Evolutionary conservation across 805 yeast species (phyloP), one percentile per base, ranked within the genome.

Genomic region (Cyberlindnera japonica): DNA sequence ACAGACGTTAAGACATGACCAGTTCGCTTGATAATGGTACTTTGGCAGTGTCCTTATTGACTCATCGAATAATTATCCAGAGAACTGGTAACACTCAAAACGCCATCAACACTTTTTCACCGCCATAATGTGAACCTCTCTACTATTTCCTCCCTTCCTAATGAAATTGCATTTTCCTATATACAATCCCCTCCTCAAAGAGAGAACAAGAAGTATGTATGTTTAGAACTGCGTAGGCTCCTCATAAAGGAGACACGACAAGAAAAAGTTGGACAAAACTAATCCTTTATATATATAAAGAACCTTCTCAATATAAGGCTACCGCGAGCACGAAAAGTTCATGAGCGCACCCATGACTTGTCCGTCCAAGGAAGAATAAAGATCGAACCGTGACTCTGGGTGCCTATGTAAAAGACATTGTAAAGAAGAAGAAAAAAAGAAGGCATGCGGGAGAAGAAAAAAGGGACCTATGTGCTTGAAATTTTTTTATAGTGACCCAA

Each of bases 291-390:
- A 13, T 13, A 15, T 22, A 11, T 19, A 17, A 15, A 12, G 18
- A 16, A 30, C 41, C 49, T 54, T 14, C 13, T 51, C 44, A 40
- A 65, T 85, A 90, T 85, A 74, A 83, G 93, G 84, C 85, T 69
- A 67, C 84, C 93, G 93, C 93, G 90, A 85, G 95, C 95, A 85
- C 95, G 86, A 75, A 74, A 67, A 54, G 24, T 36, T n/a, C 6
- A 24, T 17, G 43, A 36, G 40, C 33, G 29, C 24, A 37, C 42
- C 45, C 41, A 26, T 30, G 5, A 22, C 47, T 51, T 55, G 64
- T 53, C 56, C 58, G 60, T 53, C 59, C 63, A 62, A 53, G 44
- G 64, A 55, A 51, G 47, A 49, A 43, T 38, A 51, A 38, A 33
- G 47, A 45, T 47, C 64, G 62, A 58, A 63, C 68, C 72, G 74